Base-by-base conservation (phyloP, 208 protist species). In the Trypanosoma mega region DNA sequence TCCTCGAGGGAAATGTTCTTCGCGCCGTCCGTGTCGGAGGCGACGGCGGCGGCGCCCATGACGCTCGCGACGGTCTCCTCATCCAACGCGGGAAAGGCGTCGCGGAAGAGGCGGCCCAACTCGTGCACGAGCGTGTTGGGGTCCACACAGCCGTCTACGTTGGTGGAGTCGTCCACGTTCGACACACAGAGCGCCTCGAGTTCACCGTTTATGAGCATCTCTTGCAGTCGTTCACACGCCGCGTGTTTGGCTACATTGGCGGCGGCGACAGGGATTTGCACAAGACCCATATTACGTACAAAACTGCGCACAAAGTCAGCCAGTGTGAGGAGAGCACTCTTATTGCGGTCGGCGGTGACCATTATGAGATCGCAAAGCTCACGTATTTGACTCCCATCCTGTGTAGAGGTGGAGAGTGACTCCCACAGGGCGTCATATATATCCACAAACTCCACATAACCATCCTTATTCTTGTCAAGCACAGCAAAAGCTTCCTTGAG, bases 361-460 rank as follows among this genome's bases (percentile, higher is more conserved):
- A 90, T 85, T 44, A 93, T 84, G 9, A 93, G 70, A 43, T 90
- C 71, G 59, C 82, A 88, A 18, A 90, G 59, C 46, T 93, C 87
- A 39, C 62, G 71, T 18, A 93, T 76, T 52, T 93, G 83, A 30
- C 24, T 78, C 51, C 80, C 69, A 45, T 90, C 80, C 29, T 80
- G 58, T 18, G 53, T 47, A 11, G 31, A n/a, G 26, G 63, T 55
- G 39, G 63, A 57, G 8, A 90, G 72, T 3, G 69, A 74, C 23
- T 88, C 80, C 80, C 78, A 87, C 1, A 93, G 80, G 2, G 73
- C 68, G 26, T 72, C 49, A 55, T 90, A 89, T 37, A 93, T 72
- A 52, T 90, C 83, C 5, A 52, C 45, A 23, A 76, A 67, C 48
- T 87, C 76, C 16, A 93, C 61, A 59, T 68, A 87, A 41, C 87